These are phyloP conservation scores for Dictyostelium discoideum DNA, from an alignment of 78 protist species.

Conservation along the genomic window DNA sequence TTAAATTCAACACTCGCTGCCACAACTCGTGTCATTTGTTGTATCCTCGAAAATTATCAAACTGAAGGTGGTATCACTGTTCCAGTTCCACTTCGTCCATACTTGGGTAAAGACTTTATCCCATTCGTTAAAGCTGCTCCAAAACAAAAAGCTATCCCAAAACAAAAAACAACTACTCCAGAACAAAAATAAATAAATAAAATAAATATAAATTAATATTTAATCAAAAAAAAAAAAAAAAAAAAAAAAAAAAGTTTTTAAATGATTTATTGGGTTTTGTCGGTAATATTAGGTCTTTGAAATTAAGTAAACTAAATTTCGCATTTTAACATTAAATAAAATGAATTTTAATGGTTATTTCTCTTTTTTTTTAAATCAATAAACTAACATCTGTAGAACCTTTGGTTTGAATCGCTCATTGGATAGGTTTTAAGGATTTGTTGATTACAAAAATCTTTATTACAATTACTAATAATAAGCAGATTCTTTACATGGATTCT, in stretches of 20 bases:
- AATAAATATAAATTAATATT: background rate
- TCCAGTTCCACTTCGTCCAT: conserved; percentile 93
- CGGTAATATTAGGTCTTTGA: no score
- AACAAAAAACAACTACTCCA: background rate
- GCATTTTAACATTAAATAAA: no score
- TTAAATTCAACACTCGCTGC: conserved; percentile 99
- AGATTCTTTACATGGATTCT: conserved; percentile 5
- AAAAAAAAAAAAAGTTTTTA: no score
- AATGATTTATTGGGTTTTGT: no score
- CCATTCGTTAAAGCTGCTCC: conserved; percentile 81
- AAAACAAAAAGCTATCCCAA: conserved; percentile 31
- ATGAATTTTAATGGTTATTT: no score
- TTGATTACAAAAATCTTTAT: background rate
- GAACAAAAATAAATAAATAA: background rate
- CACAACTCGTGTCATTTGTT: conserved; percentile 97
- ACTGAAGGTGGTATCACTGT: conserved; percentile 93
- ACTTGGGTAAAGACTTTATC: conserved; percentile 82
- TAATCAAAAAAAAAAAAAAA: background rate
- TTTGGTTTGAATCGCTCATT: background rate
- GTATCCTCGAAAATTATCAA: conserved; percentile 99
- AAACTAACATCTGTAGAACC: conserved; percentile 1
- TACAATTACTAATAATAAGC: conserved; percentile 25
- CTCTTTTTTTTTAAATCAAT: no score
- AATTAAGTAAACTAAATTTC: no score
- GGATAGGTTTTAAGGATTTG: conserved; percentile 26